These are phyloP conservation scores for Pulveroboletus sp. DNA, from an alignment of 768 basidiomycete genomes.

Conservation along the genomic window DNA sequence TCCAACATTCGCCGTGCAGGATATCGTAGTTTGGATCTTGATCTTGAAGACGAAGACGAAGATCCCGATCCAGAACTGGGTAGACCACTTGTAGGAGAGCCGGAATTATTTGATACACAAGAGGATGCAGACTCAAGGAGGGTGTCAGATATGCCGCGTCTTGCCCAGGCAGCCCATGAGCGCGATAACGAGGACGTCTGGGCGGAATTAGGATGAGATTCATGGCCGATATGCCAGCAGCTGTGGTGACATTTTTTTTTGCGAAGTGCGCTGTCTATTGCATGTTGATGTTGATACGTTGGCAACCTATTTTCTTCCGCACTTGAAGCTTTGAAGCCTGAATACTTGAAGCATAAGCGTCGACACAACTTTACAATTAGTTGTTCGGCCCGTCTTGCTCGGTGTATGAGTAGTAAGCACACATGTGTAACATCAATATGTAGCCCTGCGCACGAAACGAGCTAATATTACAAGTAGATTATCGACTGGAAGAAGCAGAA, in stretches of 20 bases:
- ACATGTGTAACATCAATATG: background rate
- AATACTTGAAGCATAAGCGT: too few species aligned
- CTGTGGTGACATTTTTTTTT: background rate
- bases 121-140: constrained; percentile 29
- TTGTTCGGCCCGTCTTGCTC: too few species aligned
- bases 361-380: too few species aligned
- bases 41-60: constrained; percentile 62
- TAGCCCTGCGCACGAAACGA: background rate
- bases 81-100: constrained; percentile 56
- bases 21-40: constrained; percentile 62
- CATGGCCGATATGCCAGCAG: constrained; percentile 4
- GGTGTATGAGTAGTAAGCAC: too few species aligned
- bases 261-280: background rate
- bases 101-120: constrained; percentile 63
- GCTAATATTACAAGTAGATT: constrained; percentile 28
- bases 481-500: constrained; percentile 12
- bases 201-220: constrained; percentile 55
- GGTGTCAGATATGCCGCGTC: constrained; percentile 59
- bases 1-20: constrained; percentile 66
- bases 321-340: too few species aligned
- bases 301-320: too few species aligned
- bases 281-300: too few species aligned
- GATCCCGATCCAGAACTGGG: constrained; percentile 43
- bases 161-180: constrained; percentile 50
- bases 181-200: constrained; percentile 69